These are phyloP conservation scores for Martensiomyces pterosporus DNA, from an alignment of 192 early-diverging fungal species.

Conservation along the genomic window DNA sequence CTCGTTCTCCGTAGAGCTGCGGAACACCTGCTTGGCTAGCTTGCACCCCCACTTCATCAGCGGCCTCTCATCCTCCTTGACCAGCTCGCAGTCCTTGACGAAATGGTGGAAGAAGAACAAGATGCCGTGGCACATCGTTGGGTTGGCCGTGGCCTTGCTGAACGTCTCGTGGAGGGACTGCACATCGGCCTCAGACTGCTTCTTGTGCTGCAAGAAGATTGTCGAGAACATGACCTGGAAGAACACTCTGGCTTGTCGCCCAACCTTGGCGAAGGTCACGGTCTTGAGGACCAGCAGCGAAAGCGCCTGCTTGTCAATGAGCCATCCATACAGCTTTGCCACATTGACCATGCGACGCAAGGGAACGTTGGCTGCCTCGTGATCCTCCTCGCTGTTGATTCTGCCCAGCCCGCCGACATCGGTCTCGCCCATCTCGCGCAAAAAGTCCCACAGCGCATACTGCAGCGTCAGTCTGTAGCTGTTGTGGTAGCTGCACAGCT, in stretches of 20 bases:
- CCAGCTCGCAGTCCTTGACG: conserved; percentile 59
- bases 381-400: conserved; percentile 17
- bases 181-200: conserved; percentile 50
- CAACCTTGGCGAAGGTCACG: conserved; percentile 69
- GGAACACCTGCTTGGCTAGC: conserved; percentile 61
- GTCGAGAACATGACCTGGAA: conserved; percentile 71
- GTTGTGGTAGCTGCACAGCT: conserved; percentile 72
- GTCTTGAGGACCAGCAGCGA: conserved; percentile 68
- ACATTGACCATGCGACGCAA: conserved; percentile 74
- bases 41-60: conserved; percentile 63
- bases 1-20: conserved; percentile 5
- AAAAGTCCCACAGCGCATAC: conserved; percentile 92
- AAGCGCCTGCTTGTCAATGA: conserved; percentile 65
- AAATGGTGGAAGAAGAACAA: conserved; percentile 80
- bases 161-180: conserved; percentile 57
- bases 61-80: conserved; percentile 61
- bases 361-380: conserved; percentile 52
- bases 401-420: conserved; percentile 68
- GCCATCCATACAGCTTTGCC: conserved; percentile 81
- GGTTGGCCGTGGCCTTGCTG: conserved; percentile 53
- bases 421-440: conserved; percentile 79
- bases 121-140: conserved; percentile 75
- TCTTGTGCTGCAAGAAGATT: conserved; percentile 58
- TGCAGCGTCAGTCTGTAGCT: conserved; percentile 88
- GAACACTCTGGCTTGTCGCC: conserved; percentile 57